Base-by-base conservation (phyloP, 495 filamentous ascomycete genomes). In the Annulohypoxylon nitens region DNA sequence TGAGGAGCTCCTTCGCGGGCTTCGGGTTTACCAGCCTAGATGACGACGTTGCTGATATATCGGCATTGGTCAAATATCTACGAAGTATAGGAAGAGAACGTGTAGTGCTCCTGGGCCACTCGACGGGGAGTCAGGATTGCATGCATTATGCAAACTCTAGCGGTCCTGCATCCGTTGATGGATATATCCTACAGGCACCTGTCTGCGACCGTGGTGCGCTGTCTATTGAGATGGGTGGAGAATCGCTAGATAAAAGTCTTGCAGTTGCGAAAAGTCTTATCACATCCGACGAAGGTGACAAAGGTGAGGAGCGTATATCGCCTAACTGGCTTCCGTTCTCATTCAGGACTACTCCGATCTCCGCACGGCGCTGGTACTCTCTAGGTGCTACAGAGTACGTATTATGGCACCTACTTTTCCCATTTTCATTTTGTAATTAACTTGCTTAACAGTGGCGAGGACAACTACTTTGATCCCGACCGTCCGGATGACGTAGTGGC, bases 401-500 rank as follows among this genome's bases (percentile, higher is more conserved):
- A 14, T 33, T 51, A 3, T 39, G 34, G 34, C 18, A 43, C 12
- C 20, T 23, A 2, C 16, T n/a, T 6, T n/a, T 48, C 26, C 37
- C 26, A 1, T 18, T 14, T 48, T 45, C n/a, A 26, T 33, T 10
- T 3, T 58, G 11, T 70, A 53, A 33, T 67, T 73, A 68, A 71
- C 54, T 33, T 57, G 10, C 14, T 39, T 70, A 11, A 58, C 75
- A 89, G 79, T 68, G 91, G 93, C 11, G 90, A 91, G 54, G 95
- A 99, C 80, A 96, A 98, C 79, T 91, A 92, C 70, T 99, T 98
- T 82, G 93, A 91, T 66, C 92, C 92, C 6, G 93, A 95, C 78
- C 81, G 97, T 51, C 77, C 79, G 0, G 90, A 93, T 54, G 80
- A 87, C 55, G 79, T 85, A 61, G 79, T 94, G 48, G 60, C 68